Conservation (phyloP, 2,329 filamentous ascomycete species). For the Botryotinia convoluta region DNA sequence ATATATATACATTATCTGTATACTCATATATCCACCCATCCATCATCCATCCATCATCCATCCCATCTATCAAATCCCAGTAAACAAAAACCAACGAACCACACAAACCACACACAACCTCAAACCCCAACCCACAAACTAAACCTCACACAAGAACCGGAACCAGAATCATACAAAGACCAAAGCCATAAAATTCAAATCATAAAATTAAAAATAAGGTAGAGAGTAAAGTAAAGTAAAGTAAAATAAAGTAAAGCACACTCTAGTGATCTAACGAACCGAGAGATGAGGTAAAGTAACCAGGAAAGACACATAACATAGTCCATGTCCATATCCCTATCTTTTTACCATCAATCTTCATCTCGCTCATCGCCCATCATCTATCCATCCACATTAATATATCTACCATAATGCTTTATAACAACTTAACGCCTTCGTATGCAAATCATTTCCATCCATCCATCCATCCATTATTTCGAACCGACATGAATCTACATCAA, state of each 20-base stretch:
- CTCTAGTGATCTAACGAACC: background rate
- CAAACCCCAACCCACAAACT: no score
- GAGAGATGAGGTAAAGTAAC: background rate
- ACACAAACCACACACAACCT: no score
- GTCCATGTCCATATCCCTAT: background rate
- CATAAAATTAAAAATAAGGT: background rate
- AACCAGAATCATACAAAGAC: no score
- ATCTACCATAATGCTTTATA: background rate
- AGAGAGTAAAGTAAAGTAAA: background rate
- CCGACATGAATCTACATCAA: background rate
- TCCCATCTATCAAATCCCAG: no score
- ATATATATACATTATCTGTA: no score
- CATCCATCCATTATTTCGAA: background rate
- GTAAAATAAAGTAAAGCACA: background rate
- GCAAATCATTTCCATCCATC: conserved; percentile 4
- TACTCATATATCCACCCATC: no score
- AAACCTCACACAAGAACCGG: no score
- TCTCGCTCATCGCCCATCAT: background rate
- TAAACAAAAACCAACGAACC: no score
- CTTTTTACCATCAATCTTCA: background rate
- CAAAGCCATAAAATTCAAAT: background rate
- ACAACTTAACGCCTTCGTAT: background rate
- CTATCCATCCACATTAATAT: background rate
- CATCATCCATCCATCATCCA: no score
- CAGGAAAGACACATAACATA: background rate